Evolutionary conservation across 164 flowering plant species (phyloP), one percentile per base, ranked within the genome.

Genomic region (Sextonia rubra): DNA sequence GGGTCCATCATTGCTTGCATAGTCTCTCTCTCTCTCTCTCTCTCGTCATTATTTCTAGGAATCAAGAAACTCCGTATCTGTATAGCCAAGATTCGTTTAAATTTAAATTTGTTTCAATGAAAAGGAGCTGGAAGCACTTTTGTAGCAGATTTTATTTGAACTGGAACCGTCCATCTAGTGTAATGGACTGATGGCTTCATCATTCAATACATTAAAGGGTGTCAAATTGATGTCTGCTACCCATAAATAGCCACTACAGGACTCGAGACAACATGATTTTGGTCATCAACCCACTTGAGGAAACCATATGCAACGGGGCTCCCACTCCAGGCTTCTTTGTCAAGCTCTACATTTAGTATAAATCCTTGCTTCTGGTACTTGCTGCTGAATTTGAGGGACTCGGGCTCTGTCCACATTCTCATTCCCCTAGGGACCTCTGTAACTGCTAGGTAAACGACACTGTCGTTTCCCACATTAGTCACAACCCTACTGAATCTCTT

Each of bases 261-360:
- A 68, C 79, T 82, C 9, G 80, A 74, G 24, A 74, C 82, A 25
- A 49, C 56, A 64, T 80, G 80, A 49, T 75, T 71, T 2, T 73
- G 66, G 32, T 80, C 76, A 74, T 78, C 76, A 61, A 69, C 71
- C 81, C 80, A 76, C 64, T 47, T 80, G 15, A 79, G 80, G 70
- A 27, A 80, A 47, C 77, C 79, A 73, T 68, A 77, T 3, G 32
- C 37, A 18, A 61, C 66, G 44, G 32, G 11, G 17, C 23, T 71
- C 3, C 12, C 25, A 2, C n/a, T 49, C 9, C 73, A 66, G 48
- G 71, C 76, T 60, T 68, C 71, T 56, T 7, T 24, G 37, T 76
- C 66, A 63, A 83, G 29, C 52, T 67, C 74, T 52, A 83, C 78
- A 0, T 74, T 73, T 48, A 78, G 3, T 23, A 27, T 47, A 27